phyloP scores from a whole-genome alignment of 148 eudicot genomes.

The Dianthus caryophyllus region DNA sequence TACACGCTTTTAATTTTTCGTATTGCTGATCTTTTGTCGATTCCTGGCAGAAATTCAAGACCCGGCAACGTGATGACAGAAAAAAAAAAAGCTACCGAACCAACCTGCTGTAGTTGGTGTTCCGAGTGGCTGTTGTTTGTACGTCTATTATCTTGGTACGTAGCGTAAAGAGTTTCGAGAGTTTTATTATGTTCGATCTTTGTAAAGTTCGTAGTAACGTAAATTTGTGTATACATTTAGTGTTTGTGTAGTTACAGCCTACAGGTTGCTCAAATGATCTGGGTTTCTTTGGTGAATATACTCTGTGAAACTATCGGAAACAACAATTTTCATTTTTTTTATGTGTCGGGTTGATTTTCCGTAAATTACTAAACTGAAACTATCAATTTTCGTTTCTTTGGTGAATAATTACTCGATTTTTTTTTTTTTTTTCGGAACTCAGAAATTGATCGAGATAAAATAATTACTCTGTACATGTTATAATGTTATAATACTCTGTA shows the following conservation, averaged over 20 bases:
- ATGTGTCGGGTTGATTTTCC: too few relatives aligned
- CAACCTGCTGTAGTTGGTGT: not conserved
- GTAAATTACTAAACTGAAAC: not conserved
- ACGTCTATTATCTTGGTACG: slow-evolving; percentile 11
- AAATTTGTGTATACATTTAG: slow-evolving; percentile 25
- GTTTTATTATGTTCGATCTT: slow-evolving; percentile 15
- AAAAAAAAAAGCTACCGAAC: not conserved
- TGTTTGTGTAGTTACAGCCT: slow-evolving; percentile 9
- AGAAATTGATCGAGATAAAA: too few relatives aligned
- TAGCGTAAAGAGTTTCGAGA: slow-evolving; percentile 14
- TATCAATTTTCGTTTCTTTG: too few relatives aligned
- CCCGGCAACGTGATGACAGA: slow-evolving; percentile 15
- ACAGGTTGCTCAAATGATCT: slow-evolving; percentile 9
- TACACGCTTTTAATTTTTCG: not conserved
- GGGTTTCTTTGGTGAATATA: not conserved
- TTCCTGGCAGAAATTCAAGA: slow-evolving; percentile 24
- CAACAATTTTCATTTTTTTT: not conserved
- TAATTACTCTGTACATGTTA: too few relatives aligned
- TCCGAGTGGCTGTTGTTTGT: slow-evolving; percentile 14
- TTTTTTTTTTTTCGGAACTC: too few relatives aligned
- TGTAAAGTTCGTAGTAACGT: slow-evolving; percentile 21
- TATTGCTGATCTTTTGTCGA: not conserved
- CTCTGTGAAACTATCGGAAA: not conserved
- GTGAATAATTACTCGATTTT: too few relatives aligned
- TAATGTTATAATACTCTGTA: too few relatives aligned